Evolutionary conservation across 2,329 filamentous ascomycete genomes (phyloP).

Genomic region (Neopestalotiopsis rosae): DNA sequence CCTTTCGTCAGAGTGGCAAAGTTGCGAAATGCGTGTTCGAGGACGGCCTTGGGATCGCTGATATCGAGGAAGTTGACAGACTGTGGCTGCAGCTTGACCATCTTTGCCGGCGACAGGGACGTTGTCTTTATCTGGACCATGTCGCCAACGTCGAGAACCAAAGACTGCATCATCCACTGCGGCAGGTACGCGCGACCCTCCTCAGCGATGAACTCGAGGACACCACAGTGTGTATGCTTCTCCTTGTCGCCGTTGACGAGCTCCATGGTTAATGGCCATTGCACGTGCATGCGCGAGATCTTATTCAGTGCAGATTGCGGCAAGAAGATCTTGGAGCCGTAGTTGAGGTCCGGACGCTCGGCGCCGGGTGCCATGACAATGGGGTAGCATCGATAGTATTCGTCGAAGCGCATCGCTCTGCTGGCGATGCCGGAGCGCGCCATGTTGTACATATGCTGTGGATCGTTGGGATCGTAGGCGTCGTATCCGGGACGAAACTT

Average conservation of each 20-base stretch:
- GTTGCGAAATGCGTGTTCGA: constrained; percentile 95
- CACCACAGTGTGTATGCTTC: constrained; percentile 88
- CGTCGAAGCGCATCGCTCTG: constrained; percentile 82
- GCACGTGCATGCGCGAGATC: constrained; percentile 92
- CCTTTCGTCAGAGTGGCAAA: constrained; percentile 93
- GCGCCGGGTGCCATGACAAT: constrained; percentile 91
- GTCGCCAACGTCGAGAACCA: constrained; percentile 88
- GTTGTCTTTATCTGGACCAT: constrained; percentile 95
- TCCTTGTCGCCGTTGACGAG: constrained; percentile 85
- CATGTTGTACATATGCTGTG: constrained; percentile 56
- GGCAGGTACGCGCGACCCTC: constrained; percentile 93
- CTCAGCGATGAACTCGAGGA: constrained; percentile 96
- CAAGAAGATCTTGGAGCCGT: constrained; percentile 96
- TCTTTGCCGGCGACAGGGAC: constrained; percentile 84
- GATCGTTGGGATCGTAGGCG: constrained; percentile 52
- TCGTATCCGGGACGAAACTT: constrained; percentile 45
- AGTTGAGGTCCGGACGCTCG: constrained; percentile 88
- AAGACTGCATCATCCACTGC: constrained; percentile 96
- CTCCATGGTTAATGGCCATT: constrained; percentile 97
- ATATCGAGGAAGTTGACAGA: constrained; percentile 94
- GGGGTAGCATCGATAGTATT: constrained; percentile 98
- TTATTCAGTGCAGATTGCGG: constrained; percentile 97
- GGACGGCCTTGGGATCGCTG: constrained; percentile 93
- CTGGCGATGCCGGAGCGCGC: constrained; percentile 48
- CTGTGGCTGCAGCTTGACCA: constrained; percentile 97